Base-by-base conservation (phyloP, 768 basidiomycete genomes). In the Suillus lakei region DNA sequence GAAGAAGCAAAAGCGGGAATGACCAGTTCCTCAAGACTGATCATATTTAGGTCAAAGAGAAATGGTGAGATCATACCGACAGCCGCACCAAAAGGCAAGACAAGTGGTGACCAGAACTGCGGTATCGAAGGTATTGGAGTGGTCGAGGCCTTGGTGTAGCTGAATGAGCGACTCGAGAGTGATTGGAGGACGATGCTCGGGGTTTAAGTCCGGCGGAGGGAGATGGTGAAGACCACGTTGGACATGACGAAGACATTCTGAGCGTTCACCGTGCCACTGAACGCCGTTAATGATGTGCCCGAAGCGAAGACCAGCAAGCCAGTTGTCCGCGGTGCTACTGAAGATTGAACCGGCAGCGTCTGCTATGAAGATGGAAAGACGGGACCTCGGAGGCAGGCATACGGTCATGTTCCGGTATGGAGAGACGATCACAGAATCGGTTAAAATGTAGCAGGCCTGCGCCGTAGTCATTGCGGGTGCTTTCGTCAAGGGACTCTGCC, bases 211-310 rank as follows among this genome's bases (percentile, higher is more conserved):
- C 12, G 53, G 21, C 18, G 53, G 30, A 32, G 30, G 30, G 53
- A 54, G 53, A 21, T 21, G 30, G 30, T 30, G 53, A 30, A 54
- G 53, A 54, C 53, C 53, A 21, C 18, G 53, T 18, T 54, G 53
- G 10, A 54, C 53, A 18, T 54, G 53, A 32, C 30, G 53, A 54
- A 54, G 53, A 30, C 53, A 54, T n/a, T 54, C 53, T 12, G 53
- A 54, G 10, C 21, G 53, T 32, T 54, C 53, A 54, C 53, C 53
- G 30, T 54, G 30, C 53, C 53, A 54, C 30, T 54, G 53, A 2
- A 81, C 80, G 7, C 71, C 60, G 39, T 81, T 70, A 13, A 75
- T 4, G 1, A 73, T 41, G 60, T 84, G 82, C 81, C 80, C 83
- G 4, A 67, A 67, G 2, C 72, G 64, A 13, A 82, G 44, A 3